Evolutionary conservation across 768 basidiomycete genomes (phyloP).

Genomic region (Russula emetica): DNA sequence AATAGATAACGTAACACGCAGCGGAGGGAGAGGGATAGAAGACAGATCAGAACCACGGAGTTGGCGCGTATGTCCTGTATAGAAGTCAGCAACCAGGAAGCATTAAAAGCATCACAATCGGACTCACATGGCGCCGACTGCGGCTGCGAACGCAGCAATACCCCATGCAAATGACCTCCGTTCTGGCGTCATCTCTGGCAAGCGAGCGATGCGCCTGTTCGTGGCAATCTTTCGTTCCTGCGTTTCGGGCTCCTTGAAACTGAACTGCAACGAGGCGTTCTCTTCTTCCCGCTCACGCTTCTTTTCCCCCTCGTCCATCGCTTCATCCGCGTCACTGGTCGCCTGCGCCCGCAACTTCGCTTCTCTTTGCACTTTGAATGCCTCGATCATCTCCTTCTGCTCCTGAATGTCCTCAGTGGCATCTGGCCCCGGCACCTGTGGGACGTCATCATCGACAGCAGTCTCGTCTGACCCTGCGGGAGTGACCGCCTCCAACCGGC

Average conservation of each 20-base stretch:
- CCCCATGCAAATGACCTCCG: constrained; percentile 82
- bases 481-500: constrained; percentile 38
- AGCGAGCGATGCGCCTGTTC: constrained; percentile 59
- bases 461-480: constrained; percentile 60
- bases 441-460: constrained; percentile 55
- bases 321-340: constrained; percentile 29
- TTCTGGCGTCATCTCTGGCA: constrained; percentile 53
- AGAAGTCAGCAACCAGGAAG: constrained; percentile 7
- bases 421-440: constrained; percentile 51
- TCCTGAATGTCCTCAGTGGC: constrained; percentile 70
- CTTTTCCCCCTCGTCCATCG: constrained; percentile 26
- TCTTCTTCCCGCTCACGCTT: constrained; percentile 58
- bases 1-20: constrained; percentile 12
- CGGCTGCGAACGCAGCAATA: constrained; percentile 75
- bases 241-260: constrained; percentile 63
- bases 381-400: constrained; percentile 70
- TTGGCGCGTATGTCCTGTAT: constrained; percentile 55
- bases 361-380: constrained; percentile 62
- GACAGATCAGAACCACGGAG: constrained; percentile 45
- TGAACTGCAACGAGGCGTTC: constrained; percentile 49
- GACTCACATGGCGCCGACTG: constrained; percentile 75
- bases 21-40: neutral
- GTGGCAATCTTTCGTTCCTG: constrained; percentile 54
- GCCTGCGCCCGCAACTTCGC: constrained; percentile 30
- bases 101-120: constrained; percentile 8